Evolutionary conservation across 2,329 filamentous ascomycete genomes (phyloP).

Genomic region (Arthrobotrys megalospora): DNA sequence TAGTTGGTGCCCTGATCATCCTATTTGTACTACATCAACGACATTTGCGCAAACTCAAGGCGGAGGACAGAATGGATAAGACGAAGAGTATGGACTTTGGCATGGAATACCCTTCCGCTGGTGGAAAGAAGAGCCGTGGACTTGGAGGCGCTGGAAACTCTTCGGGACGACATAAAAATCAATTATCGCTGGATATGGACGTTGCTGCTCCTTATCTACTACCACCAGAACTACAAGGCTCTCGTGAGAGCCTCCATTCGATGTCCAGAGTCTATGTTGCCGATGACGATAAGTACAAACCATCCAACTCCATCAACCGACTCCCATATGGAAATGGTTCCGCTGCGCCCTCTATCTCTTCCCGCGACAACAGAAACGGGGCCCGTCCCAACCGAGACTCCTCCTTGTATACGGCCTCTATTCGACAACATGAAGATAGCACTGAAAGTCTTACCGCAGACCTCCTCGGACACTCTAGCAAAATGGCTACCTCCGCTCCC

Average conservation of each 20-base stretch:
- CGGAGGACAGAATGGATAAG: slow-evolving; percentile 87
- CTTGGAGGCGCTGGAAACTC: slow-evolving; percentile 17
- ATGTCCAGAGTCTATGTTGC: slow-evolving; percentile 81
- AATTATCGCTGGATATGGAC: slow-evolving; percentile 79
- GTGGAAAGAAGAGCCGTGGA: slow-evolving; percentile 69
- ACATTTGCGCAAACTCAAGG: slow-evolving; percentile 78
- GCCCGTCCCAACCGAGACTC: slow-evolving; percentile 60
- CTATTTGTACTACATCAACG: slow-evolving; percentile 84
- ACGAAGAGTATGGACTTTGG: slow-evolving; percentile 96
- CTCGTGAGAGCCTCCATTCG: slow-evolving; percentile 87
- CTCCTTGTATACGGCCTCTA: slow-evolving; percentile 63
- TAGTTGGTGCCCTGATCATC: slow-evolving; percentile 77
- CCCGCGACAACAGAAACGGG: slow-evolving; percentile 21
- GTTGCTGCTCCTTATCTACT: slow-evolving; percentile 90
- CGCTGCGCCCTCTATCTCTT: slow-evolving; percentile 22
- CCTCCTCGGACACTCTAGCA: slow-evolving; percentile 49
- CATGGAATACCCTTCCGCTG: slow-evolving; percentile 72
- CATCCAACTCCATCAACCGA: slow-evolving; percentile 66
- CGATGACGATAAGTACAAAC: slow-evolving; percentile 87
- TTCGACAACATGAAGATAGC: slow-evolving; percentile 62
- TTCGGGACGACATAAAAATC: slow-evolving; percentile 68
- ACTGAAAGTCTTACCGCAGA: slow-evolving; percentile 59
- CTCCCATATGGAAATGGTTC: slow-evolving; percentile 53
- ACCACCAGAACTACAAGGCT: slow-evolving; percentile 83
- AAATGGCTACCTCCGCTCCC: slow-evolving; percentile 60